Base-by-base conservation (phyloP, 768 basidiomycete species). In the Leccinum pellstonianum region DNA sequence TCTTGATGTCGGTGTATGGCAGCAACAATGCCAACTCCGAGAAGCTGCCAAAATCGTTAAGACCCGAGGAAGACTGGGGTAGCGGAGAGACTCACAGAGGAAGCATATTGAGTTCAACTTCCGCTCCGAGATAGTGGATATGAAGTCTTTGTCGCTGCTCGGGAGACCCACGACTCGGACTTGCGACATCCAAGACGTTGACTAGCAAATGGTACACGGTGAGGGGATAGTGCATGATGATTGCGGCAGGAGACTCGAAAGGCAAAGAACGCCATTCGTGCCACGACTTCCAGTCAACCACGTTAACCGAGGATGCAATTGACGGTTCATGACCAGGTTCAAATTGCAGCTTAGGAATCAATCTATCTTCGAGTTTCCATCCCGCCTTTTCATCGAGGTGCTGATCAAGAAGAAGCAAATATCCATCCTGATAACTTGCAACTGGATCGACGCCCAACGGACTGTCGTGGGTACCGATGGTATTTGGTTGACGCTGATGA, bases 181-280 rank as follows among this genome's bases (percentile, higher is more conserved):
- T 66, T 17, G 73, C 59, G 52, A 76, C 59, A 7, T 73, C 66
- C 15, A 81, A 64, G 51, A 76, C 65, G 50, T 76, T 64, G 54
- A 72, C 72, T 38, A 77, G 62, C 25, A 81, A 62, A 21, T 75
- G 70, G 59, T 79, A 81, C 23, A 78, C 68, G 15, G 74, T 71
- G 61, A 81, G 64, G 9, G 80, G 78, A 62, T 73, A 80, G 54
- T 79, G 76, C 64, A 82, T 69, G n/a, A 79, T 69, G 38, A 81
- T 69, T 25, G 74, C 77, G 0, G 77, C 79, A 8, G 79, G 77
- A 21, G 80, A 80, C 25, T 68, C 66, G 41, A 79, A 66, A 37
- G 80, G 75, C 21, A 82, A 64, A 51, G 74, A 71, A 38, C 81
- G 76, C 81, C 80, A 81, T 51, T 72, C 61, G 64, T 81, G 77